Evolutionary conservation across 2,329 filamentous ascomycete species (phyloP), one percentile per base, ranked within the genome.

Genomic region (Paracoccidioides lutzii): DNA sequence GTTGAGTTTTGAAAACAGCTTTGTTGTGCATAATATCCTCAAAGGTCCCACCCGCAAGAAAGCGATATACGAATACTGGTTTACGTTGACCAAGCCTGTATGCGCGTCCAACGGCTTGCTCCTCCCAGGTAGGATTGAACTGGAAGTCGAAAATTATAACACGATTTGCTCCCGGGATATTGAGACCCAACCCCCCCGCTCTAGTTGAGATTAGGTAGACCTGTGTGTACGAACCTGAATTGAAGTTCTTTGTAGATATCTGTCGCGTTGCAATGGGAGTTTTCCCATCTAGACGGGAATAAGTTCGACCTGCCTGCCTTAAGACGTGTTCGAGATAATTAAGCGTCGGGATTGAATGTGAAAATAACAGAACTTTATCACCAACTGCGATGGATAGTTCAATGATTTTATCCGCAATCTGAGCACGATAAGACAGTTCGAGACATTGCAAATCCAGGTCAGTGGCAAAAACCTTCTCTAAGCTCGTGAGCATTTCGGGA

Each of bases 41-140:
- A 61, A 85, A 90, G 0, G 89, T 93, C 1, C 89, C 90, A 2
- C 83, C 87, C 9, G 82, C 75, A 32, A 90, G 74, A 59, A 96
- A 82, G 15, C 86, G 85, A 70, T 96, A 96, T 1, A 96, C 89
- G 65, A 81, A 90, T 0, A 95, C 90, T 0, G 80, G 77, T 63
- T 90, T 93, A 41, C 72, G 75, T 68, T 96, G 90, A 0, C 90
- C 89, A 38, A 96, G 80, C 0, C 90, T 87, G 69, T 93, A 95
- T 0, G 88, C 85, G 54, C 90, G 80, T 1, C 89, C 90, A 52
- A 95, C 81, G 1, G 90, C 90, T 70, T 96, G 90, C 63, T 90
- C 84, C 68, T 95, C 90, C 65, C 84, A 78, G 4, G 83, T 79
- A 0, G 90, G 90, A 60, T 90, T 93, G 72, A 84, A 95, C 58